phyloP scores from a whole-genome alignment of 2,329 filamentous ascomycete genomes.

The Magnaporthiopsis incrustans region DNA sequence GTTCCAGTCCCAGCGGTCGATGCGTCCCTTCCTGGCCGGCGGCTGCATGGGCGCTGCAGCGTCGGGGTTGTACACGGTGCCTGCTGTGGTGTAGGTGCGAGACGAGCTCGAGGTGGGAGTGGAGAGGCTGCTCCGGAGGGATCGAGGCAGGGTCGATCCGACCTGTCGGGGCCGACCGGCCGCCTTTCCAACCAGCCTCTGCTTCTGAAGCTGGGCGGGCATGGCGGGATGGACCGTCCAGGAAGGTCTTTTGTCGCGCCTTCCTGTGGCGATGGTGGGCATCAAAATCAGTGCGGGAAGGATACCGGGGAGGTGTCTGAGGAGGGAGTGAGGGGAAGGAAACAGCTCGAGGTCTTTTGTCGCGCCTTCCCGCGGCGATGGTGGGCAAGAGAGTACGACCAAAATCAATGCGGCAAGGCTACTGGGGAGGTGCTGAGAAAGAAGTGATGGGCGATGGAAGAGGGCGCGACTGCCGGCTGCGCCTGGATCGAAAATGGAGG shows the following conservation, averaged over 20 bases:
- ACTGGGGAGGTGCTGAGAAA: not conserved
- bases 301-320: no score
- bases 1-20: not conserved
- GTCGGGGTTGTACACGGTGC: constrained; percentile 2
- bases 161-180: no score
- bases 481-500: no score
- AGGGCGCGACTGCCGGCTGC: not conserved
- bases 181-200: not conserved
- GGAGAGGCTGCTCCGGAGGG: not conserved
- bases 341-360: no score
- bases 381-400: no score
- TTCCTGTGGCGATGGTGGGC: no score
- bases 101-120: not conserved
- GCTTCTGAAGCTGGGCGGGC: not conserved
- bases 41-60: not conserved
- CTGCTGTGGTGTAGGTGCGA: constrained; percentile 4
- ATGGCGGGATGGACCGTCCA: not conserved
- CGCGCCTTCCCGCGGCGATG: no score
- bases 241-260: no score
- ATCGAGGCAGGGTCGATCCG: not conserved
- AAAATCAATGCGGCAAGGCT: not conserved
- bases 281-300: no score
- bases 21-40: not conserved
- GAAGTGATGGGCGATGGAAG: not conserved
- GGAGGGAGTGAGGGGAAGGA: no score